A percentile compares a stretch with the other conserved stretches of the same genome.
Conservation (phyloP, 257 asterid genomes). For the Sherardia arvensis region DNA sequence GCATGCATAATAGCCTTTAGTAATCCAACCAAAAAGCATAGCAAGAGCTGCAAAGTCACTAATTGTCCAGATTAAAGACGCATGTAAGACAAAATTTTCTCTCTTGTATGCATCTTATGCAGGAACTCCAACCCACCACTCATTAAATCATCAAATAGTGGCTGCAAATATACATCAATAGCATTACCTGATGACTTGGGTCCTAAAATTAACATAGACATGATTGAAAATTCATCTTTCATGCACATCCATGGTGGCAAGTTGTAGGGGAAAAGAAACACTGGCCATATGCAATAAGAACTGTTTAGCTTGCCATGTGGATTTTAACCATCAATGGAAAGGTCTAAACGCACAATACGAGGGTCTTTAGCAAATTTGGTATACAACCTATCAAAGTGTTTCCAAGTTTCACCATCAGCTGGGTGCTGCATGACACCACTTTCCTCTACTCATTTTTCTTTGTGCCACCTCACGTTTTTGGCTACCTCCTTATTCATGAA, state of each 20-base stretch:
- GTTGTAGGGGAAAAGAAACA: neutral
- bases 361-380: neutral
- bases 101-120: conserved; percentile 4
- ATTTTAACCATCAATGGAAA: neutral
- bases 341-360: neutral
- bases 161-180: neutral
- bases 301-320: neutral
- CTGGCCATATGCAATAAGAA: neutral
- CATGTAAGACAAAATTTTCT: neutral
- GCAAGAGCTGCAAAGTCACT: neutral
- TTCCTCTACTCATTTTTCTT: neutral
- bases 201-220: too few relatives aligned
- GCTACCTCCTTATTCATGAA: neutral
- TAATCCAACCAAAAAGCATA: neutral
- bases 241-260: conserved; percentile 2
- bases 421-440: neutral
- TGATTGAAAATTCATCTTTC: neutral
- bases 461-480: neutral
- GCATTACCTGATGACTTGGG: neutral
- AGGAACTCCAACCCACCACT: neutral
- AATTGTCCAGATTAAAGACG: neutral
- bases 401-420: neutral
- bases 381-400: neutral
- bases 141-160: neutral
- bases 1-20: neutral